Percentiles rank a stretch among this genome's conserved stretches.
phyloP scores from a whole-genome alignment of 148 eudicot genomes.

The Simmondsia chinensis region DNA sequence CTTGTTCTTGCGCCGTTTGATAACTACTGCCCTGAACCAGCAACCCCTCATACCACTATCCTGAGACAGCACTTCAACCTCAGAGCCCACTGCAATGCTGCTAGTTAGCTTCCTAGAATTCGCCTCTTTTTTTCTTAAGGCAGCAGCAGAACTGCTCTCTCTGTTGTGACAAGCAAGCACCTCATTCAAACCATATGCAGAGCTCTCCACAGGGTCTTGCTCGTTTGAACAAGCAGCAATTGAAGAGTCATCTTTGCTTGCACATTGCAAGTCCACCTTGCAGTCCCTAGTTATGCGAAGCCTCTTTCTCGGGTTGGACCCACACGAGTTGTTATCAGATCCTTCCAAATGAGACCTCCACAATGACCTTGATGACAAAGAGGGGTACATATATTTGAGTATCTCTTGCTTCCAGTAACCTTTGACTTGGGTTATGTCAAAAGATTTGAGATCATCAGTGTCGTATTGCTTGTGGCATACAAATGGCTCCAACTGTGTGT shows the following conservation, averaged over 20 bases:
- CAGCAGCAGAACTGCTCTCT: conserved; percentile 2
- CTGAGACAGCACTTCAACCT: conserved; percentile 74
- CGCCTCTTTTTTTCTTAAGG: conserved; percentile 9
- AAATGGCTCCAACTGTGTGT: conserved; percentile 38
- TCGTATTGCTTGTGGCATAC: conserved; percentile 64
- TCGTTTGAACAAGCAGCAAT: conserved; percentile 7
- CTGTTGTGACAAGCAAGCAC: neutral
- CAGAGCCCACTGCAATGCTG: conserved; percentile 34
- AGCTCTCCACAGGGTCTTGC: neutral
- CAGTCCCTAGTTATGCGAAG: conserved; percentile 31
- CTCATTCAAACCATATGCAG: conserved; percentile 3
- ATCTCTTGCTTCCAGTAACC: conserved; percentile 75
- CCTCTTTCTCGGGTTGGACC: conserved; percentile 52
- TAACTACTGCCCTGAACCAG: conserved; percentile 68
- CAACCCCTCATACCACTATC: conserved; percentile 94
- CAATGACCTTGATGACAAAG: conserved; percentile 10
- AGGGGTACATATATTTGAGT: conserved; percentile 23
- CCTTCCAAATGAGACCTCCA: conserved; percentile 10
- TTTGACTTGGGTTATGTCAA: conserved; percentile 62
- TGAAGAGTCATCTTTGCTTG: conserved; percentile 2
- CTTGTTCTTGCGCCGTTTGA: conserved; percentile 60
- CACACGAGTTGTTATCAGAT: conserved; percentile 16
- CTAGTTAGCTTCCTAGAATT: conserved; percentile 1
- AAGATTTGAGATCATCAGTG: conserved; percentile 54
- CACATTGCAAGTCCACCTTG: conserved; percentile 13